A percentile compares a stretch with the other conserved stretches of the same genome.
Evolutionary conservation across 208 protist species (phyloP).

Genomic region (Crithidia brevicula): DNA sequence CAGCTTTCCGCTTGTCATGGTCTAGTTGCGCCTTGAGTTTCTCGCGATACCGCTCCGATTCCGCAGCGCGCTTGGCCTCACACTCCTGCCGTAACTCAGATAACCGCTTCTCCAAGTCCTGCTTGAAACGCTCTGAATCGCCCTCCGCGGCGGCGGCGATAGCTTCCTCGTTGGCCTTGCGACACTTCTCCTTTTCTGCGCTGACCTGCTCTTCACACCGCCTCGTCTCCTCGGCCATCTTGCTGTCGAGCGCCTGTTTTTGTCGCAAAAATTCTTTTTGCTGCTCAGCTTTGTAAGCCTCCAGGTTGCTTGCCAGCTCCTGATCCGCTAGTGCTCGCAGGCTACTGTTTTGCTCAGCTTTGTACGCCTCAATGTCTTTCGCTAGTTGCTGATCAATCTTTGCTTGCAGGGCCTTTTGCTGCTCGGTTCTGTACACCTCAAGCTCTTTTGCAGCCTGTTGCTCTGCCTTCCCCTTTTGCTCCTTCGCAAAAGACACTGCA

Average conservation of each 20-base stretch:
- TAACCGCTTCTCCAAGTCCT: conserved; percentile 24
- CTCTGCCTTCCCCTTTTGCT: conserved; percentile 23
- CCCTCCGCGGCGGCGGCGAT: conserved; percentile 4
- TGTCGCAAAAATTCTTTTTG: conserved; percentile 6
- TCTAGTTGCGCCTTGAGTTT: conserved; percentile 38
- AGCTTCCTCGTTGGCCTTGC: conserved; percentile 6
- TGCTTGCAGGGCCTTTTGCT: conserved; percentile 19
- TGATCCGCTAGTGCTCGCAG: conserved; percentile 23
- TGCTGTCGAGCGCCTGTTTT: conserved; percentile 20
- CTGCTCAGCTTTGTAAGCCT: conserved; percentile 31
- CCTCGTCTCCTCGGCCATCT: conserved; percentile 12
- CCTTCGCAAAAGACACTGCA: conserved; percentile 13
- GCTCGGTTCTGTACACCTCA: conserved; percentile 28
- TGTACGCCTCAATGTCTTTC: conserved; percentile 36
- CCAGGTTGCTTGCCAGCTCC: conserved; percentile 24
- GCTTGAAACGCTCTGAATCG: conserved; percentile 13
- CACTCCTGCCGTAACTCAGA: conserved; percentile 18
- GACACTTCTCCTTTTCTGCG: conserved; percentile 19
- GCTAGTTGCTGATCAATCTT: conserved; percentile 21
- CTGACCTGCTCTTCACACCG: conserved; percentile 9
- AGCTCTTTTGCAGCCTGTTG: conserved; percentile 28
- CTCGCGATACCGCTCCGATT: conserved; percentile 31
- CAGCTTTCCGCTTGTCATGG: conserved; percentile 44
- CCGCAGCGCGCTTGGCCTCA: conserved; percentile 23
- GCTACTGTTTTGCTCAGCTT: conserved; percentile 6